Evolutionary conservation across 192 early-diverging fungal genomes (phyloP), one percentile per base, ranked within the genome.

Genomic region (Coemansia sp.): DNA sequence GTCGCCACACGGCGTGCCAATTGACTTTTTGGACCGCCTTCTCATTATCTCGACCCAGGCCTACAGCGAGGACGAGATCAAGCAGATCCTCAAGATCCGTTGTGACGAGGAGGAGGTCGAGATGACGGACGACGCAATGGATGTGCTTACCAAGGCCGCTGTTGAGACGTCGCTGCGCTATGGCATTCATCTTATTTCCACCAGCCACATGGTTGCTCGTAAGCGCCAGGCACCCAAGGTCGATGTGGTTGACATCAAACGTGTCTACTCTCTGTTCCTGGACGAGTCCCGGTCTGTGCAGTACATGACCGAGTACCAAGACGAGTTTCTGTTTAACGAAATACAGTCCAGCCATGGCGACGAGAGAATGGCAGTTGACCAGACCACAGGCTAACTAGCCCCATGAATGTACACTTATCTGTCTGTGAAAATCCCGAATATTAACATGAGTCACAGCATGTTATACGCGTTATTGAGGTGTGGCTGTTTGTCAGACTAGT

Each of bases 231-330:
- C 95, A 16, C 71, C 86, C 45, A 88, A 88, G 62, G 96, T 99
- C 1, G 98, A 99, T 72, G 91, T 98, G 10, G 87, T 89, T 32
- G 98, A 99, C 74, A 93, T 99, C 65, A 92, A 90, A 75, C 87
- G 95, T 10, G 98, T 95, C 5, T 99, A 98, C 70, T 87, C 89
- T 52, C 84, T 99, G 39, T 99, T 99, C 80, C 77, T 99, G 63
- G 98, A 99, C 66, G 94, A 99, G 80, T 90, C 92, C 75, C 88
- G 98, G 64, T 97, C 95, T 41, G 95, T 98, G 8, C 92, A 97
- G 83, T 95, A 91, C 79, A 74, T 98, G 80, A 93, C 91, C 78
- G 94, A 98, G 67, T 95, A 89, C 76, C 94, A 97, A 74, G 89
- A 93, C 46, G 91, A 98, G 80, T 97, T 90, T 78, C 89, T 98